Evolutionary conservation across 257 asterid genomes (phyloP), one percentile per base, ranked within the genome.

Genomic region (Lavandula angustifolia): DNA sequence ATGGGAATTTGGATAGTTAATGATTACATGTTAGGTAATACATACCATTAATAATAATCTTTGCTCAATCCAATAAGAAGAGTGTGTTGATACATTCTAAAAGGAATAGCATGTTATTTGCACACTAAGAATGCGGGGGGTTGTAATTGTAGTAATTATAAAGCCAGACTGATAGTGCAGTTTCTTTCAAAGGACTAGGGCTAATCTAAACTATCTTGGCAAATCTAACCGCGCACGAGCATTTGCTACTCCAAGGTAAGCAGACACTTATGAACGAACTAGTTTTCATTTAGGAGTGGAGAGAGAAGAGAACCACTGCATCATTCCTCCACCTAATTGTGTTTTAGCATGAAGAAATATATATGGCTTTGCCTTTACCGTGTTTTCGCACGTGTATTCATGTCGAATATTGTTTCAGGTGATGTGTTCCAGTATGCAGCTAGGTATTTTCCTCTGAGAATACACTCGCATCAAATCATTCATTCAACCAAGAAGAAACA

Each of bases 201-300:
- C 92, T 50, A 97, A 94, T 80, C 70, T 94, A 73, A 85, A 82
- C 32, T 90, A 85, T 74, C 68, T 85, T 3, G 96, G 88, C 27
- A 88, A 84, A 76, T 61, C 92, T 70, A 90, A 90, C 62, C 96
- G 95, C 17, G 83, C 89, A 9, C 91, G 96, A 68, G 81, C 87
- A 29, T 87, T 90, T 75, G 95, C 97, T 87, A 78, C 83, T 94
- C 99, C 54, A 94, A 89, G 94, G 99, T 85, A 66, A 74, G 81
- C 18, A 7, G 51, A 10, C 34, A 31, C 41, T 34, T 54, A 9
- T 54, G 58, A 46, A 40, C 56, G 37, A 22, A 22, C 27, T 22
- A 34, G 7, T 2, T 34, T 34, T 34, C 38, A 34, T 34, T 34
- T 34, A 1, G 5, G 1, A 34, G 38, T 34, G 27, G 27, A 22